A percentile compares a stretch with the other conserved stretches of the same genome.
Evolutionary conservation across 2,329 filamentous ascomycete species (phyloP).

Genomic region (Pezicula rhizophila): DNA sequence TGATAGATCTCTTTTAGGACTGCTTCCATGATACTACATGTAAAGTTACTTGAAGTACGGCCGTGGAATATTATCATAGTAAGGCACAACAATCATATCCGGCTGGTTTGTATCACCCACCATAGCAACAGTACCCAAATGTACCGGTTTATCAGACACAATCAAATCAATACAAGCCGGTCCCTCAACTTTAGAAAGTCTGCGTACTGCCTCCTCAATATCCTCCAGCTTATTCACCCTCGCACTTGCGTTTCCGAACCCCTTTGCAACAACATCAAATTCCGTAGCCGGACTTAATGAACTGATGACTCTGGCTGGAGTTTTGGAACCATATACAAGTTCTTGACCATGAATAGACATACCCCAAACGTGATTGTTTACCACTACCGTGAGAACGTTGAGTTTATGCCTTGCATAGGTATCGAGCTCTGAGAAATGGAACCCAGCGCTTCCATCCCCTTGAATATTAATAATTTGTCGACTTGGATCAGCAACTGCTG

Average conservation of each 20-base stretch:
- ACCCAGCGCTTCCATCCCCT: conserved; percentile 38
- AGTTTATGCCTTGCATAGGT: conserved; percentile 35
- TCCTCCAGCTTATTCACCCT: conserved; percentile 24
- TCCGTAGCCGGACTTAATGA: conserved; percentile 26
- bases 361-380: too few species aligned
- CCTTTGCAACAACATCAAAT: conserved; percentile 36
- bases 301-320: conserved; percentile 25
- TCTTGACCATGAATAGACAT: too few species aligned
- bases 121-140: conserved; percentile 32
- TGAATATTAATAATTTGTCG: conserved; percentile 36
- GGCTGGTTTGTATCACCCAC: conserved; percentile 35
- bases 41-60: neutral
- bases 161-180: conserved; percentile 35
- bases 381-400: conserved; percentile 34
- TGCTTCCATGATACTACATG: too few species aligned
- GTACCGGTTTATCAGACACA: conserved; percentile 31
- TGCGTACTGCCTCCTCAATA: conserved; percentile 27
- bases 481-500: conserved; percentile 33
- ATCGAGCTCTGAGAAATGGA: conserved; percentile 39
- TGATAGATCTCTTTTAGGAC: too few species aligned
- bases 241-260: conserved; percentile 28
- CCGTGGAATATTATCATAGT: conserved; percentile 39
- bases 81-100: conserved; percentile 40
- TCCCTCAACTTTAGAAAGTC: conserved; percentile 23
- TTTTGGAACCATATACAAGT: too few species aligned